Evolutionary conservation across 169 alveolate genomes (phyloP), one percentile per base, ranked within the genome.

Genomic region (Plasmodium coatneyi): DNA sequence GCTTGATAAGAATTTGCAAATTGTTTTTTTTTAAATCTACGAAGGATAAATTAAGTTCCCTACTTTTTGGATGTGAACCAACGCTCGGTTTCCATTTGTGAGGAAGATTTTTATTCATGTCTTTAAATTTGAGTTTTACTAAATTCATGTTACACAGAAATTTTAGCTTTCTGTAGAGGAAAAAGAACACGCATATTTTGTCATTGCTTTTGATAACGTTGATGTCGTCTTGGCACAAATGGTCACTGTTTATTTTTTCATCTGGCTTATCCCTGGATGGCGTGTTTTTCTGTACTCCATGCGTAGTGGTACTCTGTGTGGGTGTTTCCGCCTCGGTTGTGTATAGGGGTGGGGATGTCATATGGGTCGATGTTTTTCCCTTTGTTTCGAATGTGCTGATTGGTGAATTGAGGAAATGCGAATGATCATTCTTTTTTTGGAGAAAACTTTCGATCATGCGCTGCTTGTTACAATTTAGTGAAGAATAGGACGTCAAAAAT

Each of bases 401-500:
- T 66, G 76, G 5, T 25, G 76, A 66, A 25, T 66, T 66, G 76
- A 25, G 36, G 76, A 84, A 72, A n/a, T 89, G 43, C 3, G 22
- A 7, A 14, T 78, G n/a, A 19, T 89, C 43, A n/a, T 80, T 89
- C 46, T 46, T 78, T 22, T 30, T 89, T 54, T 3, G 34, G 30
- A 89, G 22, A 56, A 89, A 89, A 41, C 81, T 79, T 79, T 79
- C 72, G 72, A 89, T 79, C 25, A 89, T 22, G 25, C 71, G 71
- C 6, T 89, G 49, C 10, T 78, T 89, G 52, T 43, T 41, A 89
- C 76, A 79, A 89, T 60, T 79, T 28, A 89, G 82, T 52, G 71
- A 49, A 52, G 94, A 89, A 60, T 89, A 89, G 5, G 94, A 89
- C n/a, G 94, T 89, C 52, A 89, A 89, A 60, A 79, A 89, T 89